Conservation (phyloP, 768 basidiomycete genomes). For the Melanogaster broomeanus region DNA sequence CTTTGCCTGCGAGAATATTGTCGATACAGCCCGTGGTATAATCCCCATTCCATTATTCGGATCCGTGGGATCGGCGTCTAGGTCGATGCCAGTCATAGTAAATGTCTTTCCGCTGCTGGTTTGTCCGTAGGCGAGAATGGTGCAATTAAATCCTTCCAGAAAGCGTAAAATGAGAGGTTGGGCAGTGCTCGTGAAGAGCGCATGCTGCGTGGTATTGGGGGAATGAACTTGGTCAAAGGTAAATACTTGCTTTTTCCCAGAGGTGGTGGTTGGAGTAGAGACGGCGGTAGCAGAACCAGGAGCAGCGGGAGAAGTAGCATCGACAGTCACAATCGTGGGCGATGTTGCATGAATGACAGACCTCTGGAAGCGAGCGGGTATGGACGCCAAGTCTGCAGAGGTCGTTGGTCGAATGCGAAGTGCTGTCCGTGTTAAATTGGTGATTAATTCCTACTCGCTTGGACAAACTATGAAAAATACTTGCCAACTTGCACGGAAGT, state of each 20-base stretch:
- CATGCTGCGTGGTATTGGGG: conserved; percentile 82
- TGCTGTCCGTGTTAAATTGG: conserved; percentile 47
- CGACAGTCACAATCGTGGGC: conserved; percentile 78
- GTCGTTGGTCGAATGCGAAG: conserved; percentile 90
- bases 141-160: conserved; percentile 95
- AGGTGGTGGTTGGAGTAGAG: conserved; percentile 47
- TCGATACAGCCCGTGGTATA: conserved; percentile 89
- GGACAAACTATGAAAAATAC: conserved; percentile 32
- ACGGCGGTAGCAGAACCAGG: conserved; percentile 52
- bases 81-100: conserved; percentile 95
- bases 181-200: conserved; percentile 83
- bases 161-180: conserved; percentile 85
- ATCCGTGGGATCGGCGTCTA: conserved; percentile 84
- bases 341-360: conserved; percentile 81
- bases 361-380: conserved; percentile 93
- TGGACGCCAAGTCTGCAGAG: conserved; percentile 77
- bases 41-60: conserved; percentile 88
- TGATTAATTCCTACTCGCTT: background rate
- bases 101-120: conserved; percentile 48
- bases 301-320: conserved; percentile 58
- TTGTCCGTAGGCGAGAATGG: conserved; percentile 42
- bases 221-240: conserved; percentile 93
- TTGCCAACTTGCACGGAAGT: conserved; percentile 94
- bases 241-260: conserved; percentile 81
- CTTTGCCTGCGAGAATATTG: conserved; percentile 79